Conservation (phyloP, 2,329 filamentous ascomycete species). For the Sclerotinia nivalis region DNA sequence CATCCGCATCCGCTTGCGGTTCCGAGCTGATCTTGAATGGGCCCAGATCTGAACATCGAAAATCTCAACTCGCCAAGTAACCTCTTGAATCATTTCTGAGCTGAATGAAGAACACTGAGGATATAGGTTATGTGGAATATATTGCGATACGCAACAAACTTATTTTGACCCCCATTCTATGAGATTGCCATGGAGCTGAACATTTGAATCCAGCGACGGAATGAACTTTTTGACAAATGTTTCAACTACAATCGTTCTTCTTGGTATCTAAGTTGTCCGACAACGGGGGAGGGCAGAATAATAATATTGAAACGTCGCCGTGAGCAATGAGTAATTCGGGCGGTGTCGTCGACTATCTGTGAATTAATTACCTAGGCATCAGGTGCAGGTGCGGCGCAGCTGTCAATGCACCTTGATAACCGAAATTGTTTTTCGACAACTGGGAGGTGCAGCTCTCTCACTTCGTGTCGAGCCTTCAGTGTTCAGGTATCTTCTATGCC, state of each 20-base stretch:
- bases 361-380: background rate
- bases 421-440: background rate
- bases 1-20: background rate
- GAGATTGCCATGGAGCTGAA: background rate
- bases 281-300: no score
- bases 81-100: background rate
- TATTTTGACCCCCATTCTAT: background rate
- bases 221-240: background rate
- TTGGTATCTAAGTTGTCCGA: background rate
- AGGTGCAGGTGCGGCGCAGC: background rate
- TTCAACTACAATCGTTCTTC: background rate
- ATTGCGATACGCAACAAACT: slow-evolving; percentile 11
- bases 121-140: background rate
- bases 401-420: background rate
- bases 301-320: background rate
- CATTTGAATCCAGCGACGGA: background rate
- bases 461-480: background rate
- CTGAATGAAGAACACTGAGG: background rate
- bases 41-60: background rate
- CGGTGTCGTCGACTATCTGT: background rate
- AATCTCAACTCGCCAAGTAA: background rate
- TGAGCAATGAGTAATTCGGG: background rate
- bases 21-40: background rate
- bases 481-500: background rate
- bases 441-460: background rate